These are phyloP conservation scores for Naegleria fowleri DNA, from an alignment of 208 protist species.

Conservation along the genomic window DNA sequence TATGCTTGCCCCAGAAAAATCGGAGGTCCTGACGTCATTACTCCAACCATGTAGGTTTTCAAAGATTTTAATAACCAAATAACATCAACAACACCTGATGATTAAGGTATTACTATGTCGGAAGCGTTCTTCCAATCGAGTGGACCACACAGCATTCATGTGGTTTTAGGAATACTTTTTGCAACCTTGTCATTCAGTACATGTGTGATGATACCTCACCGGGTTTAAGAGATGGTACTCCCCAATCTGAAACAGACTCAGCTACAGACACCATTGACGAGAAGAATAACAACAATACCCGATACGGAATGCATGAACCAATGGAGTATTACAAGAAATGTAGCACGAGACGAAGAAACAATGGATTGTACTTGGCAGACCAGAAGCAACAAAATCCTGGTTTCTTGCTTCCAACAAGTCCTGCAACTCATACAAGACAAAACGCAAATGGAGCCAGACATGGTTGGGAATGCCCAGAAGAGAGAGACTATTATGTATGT, in stretches of 20 bases:
- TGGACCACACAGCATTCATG: constrained; percentile 48
- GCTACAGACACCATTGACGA: constrained; percentile 1
- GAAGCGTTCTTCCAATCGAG: constrained; percentile 34
- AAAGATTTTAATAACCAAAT: background rate
- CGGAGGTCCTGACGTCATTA: background rate
- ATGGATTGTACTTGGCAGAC: constrained; percentile 66
- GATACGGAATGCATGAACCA: constrained; percentile 58
- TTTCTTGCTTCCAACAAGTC: background rate
- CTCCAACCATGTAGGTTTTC: background rate
- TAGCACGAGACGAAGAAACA: constrained; percentile 52
- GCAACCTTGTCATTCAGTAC: constrained; percentile 65
- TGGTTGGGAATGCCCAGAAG: constrained; percentile 73
- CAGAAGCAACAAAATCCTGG: constrained; percentile 42
- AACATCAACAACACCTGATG: background rate
- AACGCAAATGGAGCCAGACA: constrained; percentile 46
- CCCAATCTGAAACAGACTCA: constrained; percentile 20
- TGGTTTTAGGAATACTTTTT: constrained; percentile 42
- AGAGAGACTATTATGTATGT: constrained; percentile 66
- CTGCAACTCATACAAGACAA: constrained; percentile 54
- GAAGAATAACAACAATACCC: background rate
- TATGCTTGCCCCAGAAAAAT: constrained; percentile 17
- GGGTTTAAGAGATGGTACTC: constrained; percentile 42
- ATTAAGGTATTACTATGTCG: constrained; percentile 37
- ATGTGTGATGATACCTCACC: constrained; percentile 42
- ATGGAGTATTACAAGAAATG: constrained; percentile 55